Evolutionary conservation across 805 yeast species (phyloP).

Genomic region (Lachancea nothofagi): DNA sequence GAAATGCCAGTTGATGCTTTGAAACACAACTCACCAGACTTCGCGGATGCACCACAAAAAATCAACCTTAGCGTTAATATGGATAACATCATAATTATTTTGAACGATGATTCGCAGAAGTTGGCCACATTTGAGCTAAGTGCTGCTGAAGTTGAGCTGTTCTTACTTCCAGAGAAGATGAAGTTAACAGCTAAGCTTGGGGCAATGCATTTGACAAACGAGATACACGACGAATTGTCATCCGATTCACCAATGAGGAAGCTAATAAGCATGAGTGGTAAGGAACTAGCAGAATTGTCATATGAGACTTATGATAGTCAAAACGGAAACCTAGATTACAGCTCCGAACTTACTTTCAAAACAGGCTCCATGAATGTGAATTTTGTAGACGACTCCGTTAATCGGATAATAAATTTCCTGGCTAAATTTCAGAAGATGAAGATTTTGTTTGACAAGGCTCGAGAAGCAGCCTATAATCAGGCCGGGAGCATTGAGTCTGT

Average conservation of each 20-base stretch:
- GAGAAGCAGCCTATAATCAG: slow-evolving; percentile 82
- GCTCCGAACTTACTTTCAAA: slow-evolving; percentile 34
- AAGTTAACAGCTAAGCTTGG: slow-evolving; percentile 70
- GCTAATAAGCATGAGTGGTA: slow-evolving; percentile 74
- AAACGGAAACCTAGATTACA: slow-evolving; percentile 42
- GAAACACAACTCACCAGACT: slow-evolving; percentile 58
- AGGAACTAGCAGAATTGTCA: slow-evolving; percentile 64
- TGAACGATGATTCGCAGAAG: slow-evolving; percentile 79
- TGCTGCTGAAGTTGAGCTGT: slow-evolving; percentile 61
- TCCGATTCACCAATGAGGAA: slow-evolving; percentile 55
- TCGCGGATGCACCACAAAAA: slow-evolving; percentile 62
- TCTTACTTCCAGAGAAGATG: slow-evolving; percentile 71
- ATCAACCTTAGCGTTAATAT: slow-evolving; percentile 63
- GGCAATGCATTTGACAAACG: slow-evolving; percentile 72
- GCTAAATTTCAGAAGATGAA: slow-evolving; percentile 81
- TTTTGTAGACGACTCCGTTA: slow-evolving; percentile 76
- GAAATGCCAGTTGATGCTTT: slow-evolving; percentile 65
- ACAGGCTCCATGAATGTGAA: slow-evolving; percentile 73
- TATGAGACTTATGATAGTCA: slow-evolving; percentile 75
- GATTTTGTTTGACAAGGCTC: slow-evolving; percentile 78
- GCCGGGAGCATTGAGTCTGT: slow-evolving; percentile 54
- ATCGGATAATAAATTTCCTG: slow-evolving; percentile 59
- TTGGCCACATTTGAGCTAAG: slow-evolving; percentile 74
- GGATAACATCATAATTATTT: slow-evolving; percentile 64
- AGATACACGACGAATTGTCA: slow-evolving; percentile 58